Evolutionary conservation across 805 yeast genomes (phyloP), one percentile per base, ranked within the genome.

Genomic region (Teunomyces stri): DNA sequence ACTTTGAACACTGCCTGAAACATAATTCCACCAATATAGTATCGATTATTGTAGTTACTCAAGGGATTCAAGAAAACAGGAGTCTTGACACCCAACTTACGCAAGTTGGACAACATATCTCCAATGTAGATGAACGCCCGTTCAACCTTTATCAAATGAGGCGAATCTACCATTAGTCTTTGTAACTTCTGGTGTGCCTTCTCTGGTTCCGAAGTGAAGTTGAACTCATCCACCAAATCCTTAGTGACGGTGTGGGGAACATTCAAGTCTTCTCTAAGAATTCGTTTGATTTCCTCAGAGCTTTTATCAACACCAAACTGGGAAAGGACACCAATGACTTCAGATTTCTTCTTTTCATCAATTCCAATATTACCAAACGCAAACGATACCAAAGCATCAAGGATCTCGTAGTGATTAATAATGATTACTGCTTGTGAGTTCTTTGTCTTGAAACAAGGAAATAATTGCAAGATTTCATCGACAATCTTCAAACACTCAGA

Each of bases 401-500:
- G 61, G 22, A 94, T 81, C 53, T 85, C 95, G 52, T 83, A 79
- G 65, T 95, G 99, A 58, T 89, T 91, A 31, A 92, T 62, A 4
- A 85, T 74, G 46, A 92, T 76, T 13, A 75, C 65, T 0, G 85
- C 76, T 25, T 80, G 80, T 1, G 80, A 70, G 25, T 69, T 69
- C 39, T 66, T 65, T 5, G 56, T 49, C 37, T 78, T 77, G 57
- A 87, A 82, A 38, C 87, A 85, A 1, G 94, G 95, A 52, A 88
- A 81, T 2, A 76, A 62, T 0, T 73, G 62, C 2, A 88, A 63
- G 4, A 90, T 74, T 55, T 91, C 96, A 58, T 86, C 91, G 30
- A 89, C 75, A 1, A 89, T 87, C 53, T 87, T 87, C 41, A 94
- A 71, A 49, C 92, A 81, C 59, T 94, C 99, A 0, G 97, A 97